Evolutionary conservation across 2,329 filamentous ascomycete genomes (phyloP), one percentile per base, ranked within the genome.

Genomic region (Calcarisporium arbuscula): DNA sequence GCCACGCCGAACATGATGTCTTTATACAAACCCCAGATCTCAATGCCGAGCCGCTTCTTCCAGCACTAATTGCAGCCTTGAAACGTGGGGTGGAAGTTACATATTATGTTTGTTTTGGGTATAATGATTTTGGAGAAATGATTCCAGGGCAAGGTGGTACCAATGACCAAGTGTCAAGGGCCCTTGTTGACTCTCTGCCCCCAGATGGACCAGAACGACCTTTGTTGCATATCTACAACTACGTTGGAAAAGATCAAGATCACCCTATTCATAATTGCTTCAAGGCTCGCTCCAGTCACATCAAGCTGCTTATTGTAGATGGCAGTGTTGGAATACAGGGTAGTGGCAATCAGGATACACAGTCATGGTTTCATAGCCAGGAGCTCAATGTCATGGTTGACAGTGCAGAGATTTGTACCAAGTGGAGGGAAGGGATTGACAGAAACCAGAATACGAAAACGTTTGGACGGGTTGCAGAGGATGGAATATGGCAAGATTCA

Each of bases 11-110:
- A 35, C 60, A 61, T 10, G 68, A 61, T 19, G 70, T 89, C n/a
- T 86, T 89, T 48, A 87, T 90, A 38, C 82, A 89, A 53, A 80
- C 82, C 0, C 85, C 85, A 0, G 82, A 85, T 16, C 67, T 90
- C 23, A 90, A 90, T 47, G 82, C 84, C 1, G 72, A 74, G 37
- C 79, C 77, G 0, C 60, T 88, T 0, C 49, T 87, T 0, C 71
- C 77, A 0, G 79, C 77, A 1, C 69, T 89, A 4, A 51, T 72
- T 1, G 69, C 68, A 4, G 83, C 85, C 0, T 70, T 80, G n/a
- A 68, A 77, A 40, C 66, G 83, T 2, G 83, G 83, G 0, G 58
- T 88, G 1, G 63, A 78, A 32, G 76, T 88, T 0, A 77, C 72
- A 1, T 80, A 77, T 52, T 88, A 85, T 43, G 67, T 87, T 2